These are phyloP conservation scores for Fonsecaea multimorphosa DNA, from an alignment of 2,329 filamentous ascomycete species.

Conservation along the genomic window DNA sequence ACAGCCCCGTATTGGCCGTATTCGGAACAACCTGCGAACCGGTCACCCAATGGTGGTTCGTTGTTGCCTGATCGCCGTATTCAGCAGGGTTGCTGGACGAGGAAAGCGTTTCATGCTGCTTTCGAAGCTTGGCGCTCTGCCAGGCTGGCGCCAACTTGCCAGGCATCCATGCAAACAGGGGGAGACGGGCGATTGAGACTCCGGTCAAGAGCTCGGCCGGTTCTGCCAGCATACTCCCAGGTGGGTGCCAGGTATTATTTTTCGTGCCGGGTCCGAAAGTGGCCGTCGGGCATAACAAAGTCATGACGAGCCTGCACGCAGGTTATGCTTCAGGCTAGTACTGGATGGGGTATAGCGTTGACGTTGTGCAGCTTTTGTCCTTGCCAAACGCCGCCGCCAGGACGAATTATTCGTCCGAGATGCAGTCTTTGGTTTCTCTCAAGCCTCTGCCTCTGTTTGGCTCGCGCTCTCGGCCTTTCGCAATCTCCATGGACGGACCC, in stretches of 20 bases:
- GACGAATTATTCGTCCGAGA: slow-evolving; percentile 12
- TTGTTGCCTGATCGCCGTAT: neutral
- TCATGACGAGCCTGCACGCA: neutral
- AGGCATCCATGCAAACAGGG: neutral
- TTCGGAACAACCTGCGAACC: slow-evolving; percentile 13
- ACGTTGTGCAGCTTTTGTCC: slow-evolving; percentile 1
- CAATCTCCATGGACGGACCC: slow-evolving; percentile 17
- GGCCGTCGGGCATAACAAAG: neutral
- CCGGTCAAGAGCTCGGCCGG: neutral
- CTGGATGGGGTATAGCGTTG: neutral
- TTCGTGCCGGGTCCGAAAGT: neutral
- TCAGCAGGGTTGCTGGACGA: neutral
- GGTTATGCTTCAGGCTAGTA: neutral
- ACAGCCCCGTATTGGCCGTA: slow-evolving; percentile 16
- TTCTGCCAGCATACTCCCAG: too few relatives aligned
- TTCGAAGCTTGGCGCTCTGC: slow-evolving; percentile 1
- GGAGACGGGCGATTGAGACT: neutral
- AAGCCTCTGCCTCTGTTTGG: neutral
- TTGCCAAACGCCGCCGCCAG: neutral
- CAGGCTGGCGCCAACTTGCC: too few relatives aligned
- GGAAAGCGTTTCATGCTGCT: slow-evolving; percentile 8
- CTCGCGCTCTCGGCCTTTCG: slow-evolving; percentile 16
- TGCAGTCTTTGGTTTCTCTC: neutral
- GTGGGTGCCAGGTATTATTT: too few relatives aligned
- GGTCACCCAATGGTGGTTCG: neutral